A percentile compares a stretch with the other conserved stretches of the same genome.
Evolutionary conservation across 2,329 filamentous ascomycete genomes (phyloP).

Genomic region (Sporothrix sp.): DNA sequence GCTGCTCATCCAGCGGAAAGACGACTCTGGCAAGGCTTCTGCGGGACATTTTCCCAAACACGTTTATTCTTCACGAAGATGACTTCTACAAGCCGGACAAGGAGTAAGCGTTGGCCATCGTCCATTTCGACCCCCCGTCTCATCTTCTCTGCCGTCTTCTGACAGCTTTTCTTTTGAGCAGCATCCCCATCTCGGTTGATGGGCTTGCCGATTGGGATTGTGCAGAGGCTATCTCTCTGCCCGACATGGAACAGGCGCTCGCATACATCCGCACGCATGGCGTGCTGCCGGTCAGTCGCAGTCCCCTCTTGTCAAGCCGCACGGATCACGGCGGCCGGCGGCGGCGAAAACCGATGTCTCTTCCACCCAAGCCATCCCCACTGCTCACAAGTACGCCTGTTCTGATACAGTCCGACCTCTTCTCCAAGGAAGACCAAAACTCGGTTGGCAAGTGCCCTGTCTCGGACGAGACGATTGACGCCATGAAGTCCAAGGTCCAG

Average conservation of each 20-base stretch:
- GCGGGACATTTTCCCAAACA: conserved; percentile 65
- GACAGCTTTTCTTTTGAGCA: no score
- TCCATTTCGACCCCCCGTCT: background rate
- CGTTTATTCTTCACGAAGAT: conserved; percentile 86
- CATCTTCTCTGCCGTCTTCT: background rate
- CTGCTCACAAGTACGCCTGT: conserved; percentile 10
- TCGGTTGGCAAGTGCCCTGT: conserved; percentile 47
- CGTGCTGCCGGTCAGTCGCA: conserved; percentile 45
- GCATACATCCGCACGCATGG: conserved; percentile 61
- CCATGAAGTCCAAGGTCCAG: conserved; percentile 38
- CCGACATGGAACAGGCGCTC: conserved; percentile 57
- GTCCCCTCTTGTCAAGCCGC: conserved; percentile 19
- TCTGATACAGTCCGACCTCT: conserved; percentile 33
- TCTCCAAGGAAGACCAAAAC: conserved; percentile 55
- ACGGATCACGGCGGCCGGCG: conserved; percentile 21
- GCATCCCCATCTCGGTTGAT: conserved; percentile 42
- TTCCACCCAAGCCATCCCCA: background rate
- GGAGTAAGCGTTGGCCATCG: conserved; percentile 39
- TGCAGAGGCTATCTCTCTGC: conserved; percentile 63
- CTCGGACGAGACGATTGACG: conserved; percentile 34
- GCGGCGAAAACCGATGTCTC: background rate
- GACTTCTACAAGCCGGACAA: conserved; percentile 85
- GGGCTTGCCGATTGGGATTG: conserved; percentile 88
- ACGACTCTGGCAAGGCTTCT: conserved; percentile 83
- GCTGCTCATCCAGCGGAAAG: conserved; percentile 88